Evolutionary conservation across 2,329 filamentous ascomycete genomes (phyloP).

Genomic region (Apiospora kogelbergensis): DNA sequence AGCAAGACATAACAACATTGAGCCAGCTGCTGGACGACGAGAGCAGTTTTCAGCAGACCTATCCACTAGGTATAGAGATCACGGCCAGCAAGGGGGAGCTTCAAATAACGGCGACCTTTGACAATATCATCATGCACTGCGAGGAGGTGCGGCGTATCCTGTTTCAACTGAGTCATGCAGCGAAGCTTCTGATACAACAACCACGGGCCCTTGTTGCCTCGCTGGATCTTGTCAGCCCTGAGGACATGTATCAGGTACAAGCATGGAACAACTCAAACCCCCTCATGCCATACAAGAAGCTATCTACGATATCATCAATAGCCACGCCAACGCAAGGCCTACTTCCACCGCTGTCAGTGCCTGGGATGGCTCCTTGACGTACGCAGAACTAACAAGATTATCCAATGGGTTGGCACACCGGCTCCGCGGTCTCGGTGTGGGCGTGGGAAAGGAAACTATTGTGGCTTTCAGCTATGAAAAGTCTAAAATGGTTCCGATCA

Average conservation of each 20-base stretch:
- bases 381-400: not conserved
- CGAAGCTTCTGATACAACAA: no score
- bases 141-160: no score
- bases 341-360: not conserved
- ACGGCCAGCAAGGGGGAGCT: not conserved
- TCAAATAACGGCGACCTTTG: not conserved
- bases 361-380: not conserved
- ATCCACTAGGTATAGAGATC: constrained; percentile 3
- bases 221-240: no score
- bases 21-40: not conserved
- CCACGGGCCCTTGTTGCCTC: no score
- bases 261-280: no score
- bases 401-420: not conserved
- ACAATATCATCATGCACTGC: not conserved
- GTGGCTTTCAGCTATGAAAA: not conserved
- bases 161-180: no score
- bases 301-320: no score
- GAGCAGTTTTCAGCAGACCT: not conserved
- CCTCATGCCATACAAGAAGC: no score
- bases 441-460: not conserved
- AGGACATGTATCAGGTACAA: no score
- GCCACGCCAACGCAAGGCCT: not conserved
- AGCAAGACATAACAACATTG: not conserved
- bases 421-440: not conserved
- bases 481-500: not conserved